phyloP scores from a whole-genome alignment of 2,329 filamentous ascomycete species.

The Penicillium rolfsii region DNA sequence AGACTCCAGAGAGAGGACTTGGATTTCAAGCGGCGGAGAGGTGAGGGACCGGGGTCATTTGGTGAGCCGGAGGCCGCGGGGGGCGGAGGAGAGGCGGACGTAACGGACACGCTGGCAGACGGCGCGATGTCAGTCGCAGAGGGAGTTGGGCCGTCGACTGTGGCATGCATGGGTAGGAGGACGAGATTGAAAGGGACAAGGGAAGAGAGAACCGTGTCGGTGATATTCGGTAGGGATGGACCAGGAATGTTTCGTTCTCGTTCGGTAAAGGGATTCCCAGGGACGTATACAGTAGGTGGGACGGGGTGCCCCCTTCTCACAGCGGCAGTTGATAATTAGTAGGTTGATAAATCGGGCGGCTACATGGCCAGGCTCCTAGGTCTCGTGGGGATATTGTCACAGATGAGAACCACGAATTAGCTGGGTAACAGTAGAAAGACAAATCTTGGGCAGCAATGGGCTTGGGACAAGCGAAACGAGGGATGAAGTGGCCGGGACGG shows the following conservation, averaged over 20 bases:
- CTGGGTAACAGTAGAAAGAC: not conserved
- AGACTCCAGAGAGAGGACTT: conserved; percentile 43
- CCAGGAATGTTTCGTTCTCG: conserved; percentile 30
- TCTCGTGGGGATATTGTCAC: not conserved
- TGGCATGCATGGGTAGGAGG: conserved; percentile 43
- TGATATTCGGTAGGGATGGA: conserved; percentile 29
- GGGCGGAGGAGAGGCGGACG: conserved; percentile 34
- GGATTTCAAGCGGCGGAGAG: conserved; percentile 39
- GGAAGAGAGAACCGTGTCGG: conserved; percentile 9
- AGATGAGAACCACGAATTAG: conserved; percentile 1
- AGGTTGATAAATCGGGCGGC: conserved; percentile 10
- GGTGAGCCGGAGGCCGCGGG: conserved; percentile 36
- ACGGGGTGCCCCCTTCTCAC: conserved; percentile 21
- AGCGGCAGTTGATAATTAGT: conserved; percentile 9
- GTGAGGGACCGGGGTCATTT: conserved; percentile 32
- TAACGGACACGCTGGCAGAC: conserved; percentile 32
- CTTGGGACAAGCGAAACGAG: conserved; percentile 28
- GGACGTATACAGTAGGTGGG: conserved; percentile 9
- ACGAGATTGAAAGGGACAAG: conserved; percentile 13
- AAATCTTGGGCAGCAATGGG: conserved; percentile 25
- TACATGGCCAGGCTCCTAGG: conserved; percentile 24
- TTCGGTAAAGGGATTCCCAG: conserved; percentile 23
- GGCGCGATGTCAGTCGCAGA: conserved; percentile 35
- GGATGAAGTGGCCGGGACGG: conserved; percentile 27
- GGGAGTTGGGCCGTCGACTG: conserved; percentile 38